phyloP scores from a whole-genome alignment of 2,329 filamentous ascomycete genomes.

The Claviceps pazoutovae region DNA sequence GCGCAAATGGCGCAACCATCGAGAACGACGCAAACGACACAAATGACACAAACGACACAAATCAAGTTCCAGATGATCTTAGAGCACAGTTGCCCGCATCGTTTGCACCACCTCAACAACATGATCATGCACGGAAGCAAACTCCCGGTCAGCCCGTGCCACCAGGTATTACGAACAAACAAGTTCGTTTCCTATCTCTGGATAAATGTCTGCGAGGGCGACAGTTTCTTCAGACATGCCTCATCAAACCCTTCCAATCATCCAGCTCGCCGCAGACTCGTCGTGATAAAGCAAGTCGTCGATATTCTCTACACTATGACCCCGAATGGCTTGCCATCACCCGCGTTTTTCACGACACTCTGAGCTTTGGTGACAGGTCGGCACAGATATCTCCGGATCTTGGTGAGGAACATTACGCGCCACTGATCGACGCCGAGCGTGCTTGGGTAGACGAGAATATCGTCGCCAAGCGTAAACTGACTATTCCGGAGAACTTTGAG shows the following conservation, averaged over 20 bases:
- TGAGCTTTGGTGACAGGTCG: slow-evolving; percentile 47
- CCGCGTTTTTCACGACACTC: slow-evolving; percentile 56
- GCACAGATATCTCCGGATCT: slow-evolving; percentile 42
- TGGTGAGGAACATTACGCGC: slow-evolving; percentile 54
- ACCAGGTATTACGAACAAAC: slow-evolving; percentile 58
- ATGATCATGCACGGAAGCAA: slow-evolving; percentile 16
- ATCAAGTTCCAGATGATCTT: slow-evolving; percentile 44
- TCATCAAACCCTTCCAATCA: slow-evolving; percentile 37
- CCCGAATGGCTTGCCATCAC: slow-evolving; percentile 92
- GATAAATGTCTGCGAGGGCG: slow-evolving; percentile 78
- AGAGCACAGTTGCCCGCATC: slow-evolving; percentile 64
- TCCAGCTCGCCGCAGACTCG: slow-evolving; percentile 11
- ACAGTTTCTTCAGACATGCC: slow-evolving; percentile 69
- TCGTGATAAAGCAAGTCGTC: slow-evolving; percentile 16
- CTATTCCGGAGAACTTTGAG: slow-evolving; percentile 65
- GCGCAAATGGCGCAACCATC: background rate
- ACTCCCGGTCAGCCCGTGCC: slow-evolving; percentile 52
- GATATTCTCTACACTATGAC: slow-evolving; percentile 63
- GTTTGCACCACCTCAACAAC: slow-evolving; percentile 37
- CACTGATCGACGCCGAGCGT: slow-evolving; percentile 54
- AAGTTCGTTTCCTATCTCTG: slow-evolving; percentile 73
- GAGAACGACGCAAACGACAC: background rate
- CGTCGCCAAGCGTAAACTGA: slow-evolving; percentile 44
- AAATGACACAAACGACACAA: slow-evolving; percentile 6
- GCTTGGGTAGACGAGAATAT: slow-evolving; percentile 74